Conservation (phyloP, 352 stramenopile species). For the Phytopythium delawarense region DNA sequence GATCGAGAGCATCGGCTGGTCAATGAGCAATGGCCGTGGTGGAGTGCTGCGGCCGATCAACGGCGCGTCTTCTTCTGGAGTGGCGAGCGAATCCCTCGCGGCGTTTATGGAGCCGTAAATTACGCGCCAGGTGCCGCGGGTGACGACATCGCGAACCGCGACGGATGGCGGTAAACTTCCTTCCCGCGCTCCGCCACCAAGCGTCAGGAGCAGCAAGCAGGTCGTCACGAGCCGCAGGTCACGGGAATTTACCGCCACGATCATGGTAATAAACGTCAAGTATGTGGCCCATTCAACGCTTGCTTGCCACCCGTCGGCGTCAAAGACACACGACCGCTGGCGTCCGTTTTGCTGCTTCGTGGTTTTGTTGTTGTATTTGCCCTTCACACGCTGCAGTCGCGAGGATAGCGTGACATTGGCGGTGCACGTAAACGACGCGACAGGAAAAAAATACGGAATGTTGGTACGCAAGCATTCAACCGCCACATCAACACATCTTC, state of each 20-base stretch:
- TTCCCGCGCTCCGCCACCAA: too few species aligned
- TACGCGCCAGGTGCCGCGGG: neutral
- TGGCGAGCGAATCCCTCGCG: neutral
- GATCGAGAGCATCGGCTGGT: too few species aligned
- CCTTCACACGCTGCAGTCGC: neutral
- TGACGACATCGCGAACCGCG: neutral
- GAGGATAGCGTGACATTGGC: neutral
- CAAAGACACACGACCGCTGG: neutral
- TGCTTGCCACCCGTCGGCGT: neutral
- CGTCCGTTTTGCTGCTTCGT: neutral
- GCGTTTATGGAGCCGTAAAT: neutral
- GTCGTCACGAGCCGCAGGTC: too few species aligned
- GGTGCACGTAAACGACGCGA: neutral
- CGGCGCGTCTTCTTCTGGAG: neutral
- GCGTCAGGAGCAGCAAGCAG: too few species aligned
- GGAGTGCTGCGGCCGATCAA: neutral
- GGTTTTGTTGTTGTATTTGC: neutral
- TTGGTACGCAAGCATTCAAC: neutral
- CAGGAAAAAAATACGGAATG: neutral
- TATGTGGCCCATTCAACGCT: neutral
- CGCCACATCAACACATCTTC: neutral
- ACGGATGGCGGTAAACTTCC: too few species aligned
- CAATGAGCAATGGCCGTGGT: too few species aligned
- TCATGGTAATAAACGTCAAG: neutral
- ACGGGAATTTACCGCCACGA: too few species aligned